Conservation (phyloP, 2,329 filamentous ascomycete genomes). For the Phaeosphaeriaceae sp. region DNA sequence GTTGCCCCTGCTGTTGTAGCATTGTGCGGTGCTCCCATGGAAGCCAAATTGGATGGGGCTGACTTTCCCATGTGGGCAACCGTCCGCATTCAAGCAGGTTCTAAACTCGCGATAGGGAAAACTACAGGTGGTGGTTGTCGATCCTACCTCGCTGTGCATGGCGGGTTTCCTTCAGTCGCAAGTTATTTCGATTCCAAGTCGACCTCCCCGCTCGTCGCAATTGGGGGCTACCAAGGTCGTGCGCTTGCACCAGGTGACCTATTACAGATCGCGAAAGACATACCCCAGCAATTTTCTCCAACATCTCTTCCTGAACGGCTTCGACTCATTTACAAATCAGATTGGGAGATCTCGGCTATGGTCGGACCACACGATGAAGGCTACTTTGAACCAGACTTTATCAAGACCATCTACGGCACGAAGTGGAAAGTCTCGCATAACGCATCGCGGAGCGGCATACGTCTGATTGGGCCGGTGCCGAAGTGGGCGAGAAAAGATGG, state of each 20-base stretch:
- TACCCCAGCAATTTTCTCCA: slow-evolving; percentile 42
- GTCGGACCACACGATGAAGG: slow-evolving; percentile 65
- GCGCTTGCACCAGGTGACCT: slow-evolving; percentile 63
- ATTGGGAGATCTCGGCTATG: slow-evolving; percentile 64
- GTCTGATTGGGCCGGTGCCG: slow-evolving; percentile 66
- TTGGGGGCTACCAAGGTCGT: slow-evolving; percentile 68
- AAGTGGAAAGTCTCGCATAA: slow-evolving; percentile 70
- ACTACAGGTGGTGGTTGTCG: slow-evolving; percentile 62
- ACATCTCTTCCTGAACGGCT: slow-evolving; percentile 54
- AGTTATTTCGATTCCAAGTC: slow-evolving; percentile 67
- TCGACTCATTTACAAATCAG: slow-evolving; percentile 57
- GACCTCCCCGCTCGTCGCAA: slow-evolving; percentile 64
- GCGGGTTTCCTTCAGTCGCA: slow-evolving; percentile 62
- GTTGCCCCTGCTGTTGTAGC: slow-evolving; percentile 63
- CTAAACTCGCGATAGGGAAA: slow-evolving; percentile 64
- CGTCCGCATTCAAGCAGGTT: slow-evolving; percentile 59
- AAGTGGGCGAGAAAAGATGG: slow-evolving; percentile 67
- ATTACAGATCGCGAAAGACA: slow-evolving; percentile 53
- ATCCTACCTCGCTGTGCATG: slow-evolving; percentile 66
- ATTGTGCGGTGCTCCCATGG: slow-evolving; percentile 64
- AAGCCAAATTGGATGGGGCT: slow-evolving; percentile 59
- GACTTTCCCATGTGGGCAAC: slow-evolving; percentile 64
- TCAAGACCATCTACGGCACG: slow-evolving; percentile 65
- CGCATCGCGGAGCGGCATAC: slow-evolving; percentile 66
- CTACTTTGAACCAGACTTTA: slow-evolving; percentile 60